Evolutionary conservation across 495 filamentous ascomycete species (phyloP), one percentile per base, ranked within the genome.

Genomic region (Cryomyces minteri): DNA sequence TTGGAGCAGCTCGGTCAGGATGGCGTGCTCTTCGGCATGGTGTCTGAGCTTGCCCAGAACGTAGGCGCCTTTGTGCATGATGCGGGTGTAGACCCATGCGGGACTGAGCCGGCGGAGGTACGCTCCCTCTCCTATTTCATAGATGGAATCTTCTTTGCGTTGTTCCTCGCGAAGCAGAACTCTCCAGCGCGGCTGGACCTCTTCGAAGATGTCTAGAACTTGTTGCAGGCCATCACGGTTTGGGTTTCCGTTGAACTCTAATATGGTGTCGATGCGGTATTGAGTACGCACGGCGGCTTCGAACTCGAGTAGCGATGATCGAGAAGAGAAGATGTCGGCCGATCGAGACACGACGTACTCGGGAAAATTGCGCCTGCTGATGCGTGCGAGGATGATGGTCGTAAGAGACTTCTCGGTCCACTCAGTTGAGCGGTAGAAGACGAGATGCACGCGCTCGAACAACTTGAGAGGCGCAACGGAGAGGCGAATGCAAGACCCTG

Each of bases 341-440:
- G 87, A 88, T 39, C 90, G 80, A 45, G 80, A 94, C 6, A 95
- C 86, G 31, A 95, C 73, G 60, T 90, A 98, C 5, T 79, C 67
- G 0, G 90, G 88, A 45, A 94, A 96, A 56, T 88, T 94, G 25
- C 82, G 74, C 40, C 76, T 74, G 5, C 84, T 79, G 30, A 87
- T 90, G 44, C 86, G 84, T 10, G 90, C 84, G 8, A 98, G 74
- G 46, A 98, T 94, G 48, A 96, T 88, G 4, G 88, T 88, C 2
- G 84, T 94, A 3, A 98, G 71, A 8, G 88, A 94, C 53, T 94
- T 95, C 53, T 95, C 90, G 0, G 88, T 90, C 88, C 88, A 96
- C 58, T 94, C 87, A 0, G 88, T 93, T 30, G 88, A 95, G 31
- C 88, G 72, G 56, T 95, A 95, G 57, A 94, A 96, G 42, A 98